Conservation (phyloP, 768 basidiomycete genomes). For the Crepidotus variabilis region DNA sequence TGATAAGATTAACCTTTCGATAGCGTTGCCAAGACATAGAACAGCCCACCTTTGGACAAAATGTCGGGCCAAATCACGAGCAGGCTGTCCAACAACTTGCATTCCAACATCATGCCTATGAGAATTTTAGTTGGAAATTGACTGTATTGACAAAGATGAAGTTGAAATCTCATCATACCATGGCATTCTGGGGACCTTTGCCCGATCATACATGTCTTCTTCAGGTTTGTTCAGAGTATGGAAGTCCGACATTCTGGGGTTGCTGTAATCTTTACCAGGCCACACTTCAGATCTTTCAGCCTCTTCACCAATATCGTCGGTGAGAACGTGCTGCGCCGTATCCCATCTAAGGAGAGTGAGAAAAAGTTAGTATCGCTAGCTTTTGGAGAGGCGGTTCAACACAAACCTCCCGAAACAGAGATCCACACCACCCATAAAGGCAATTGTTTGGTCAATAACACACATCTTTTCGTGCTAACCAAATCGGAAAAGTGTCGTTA, state of each 20-base stretch:
- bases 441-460: constrained; percentile 95
- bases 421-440: constrained; percentile 97
- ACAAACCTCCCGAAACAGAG: constrained; percentile 81
- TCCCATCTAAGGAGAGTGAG: constrained; percentile 71
- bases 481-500: neutral
- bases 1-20: neutral
- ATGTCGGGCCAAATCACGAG: constrained; percentile 90
- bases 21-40: constrained; percentile 1
- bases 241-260: constrained; percentile 85
- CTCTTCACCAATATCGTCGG: constrained; percentile 71
- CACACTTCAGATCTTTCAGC: constrained; percentile 71
- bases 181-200: constrained; percentile 90
- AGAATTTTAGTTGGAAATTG: neutral
- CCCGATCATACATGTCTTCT: constrained; percentile 93
- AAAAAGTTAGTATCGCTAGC: constrained; percentile 3
- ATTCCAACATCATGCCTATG: constrained; percentile 93
- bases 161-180: constrained; percentile 52
- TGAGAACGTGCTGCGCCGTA: constrained; percentile 87
- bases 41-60: constrained; percentile 77
- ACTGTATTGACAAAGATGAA: neutral
- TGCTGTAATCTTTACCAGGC: constrained; percentile 96
- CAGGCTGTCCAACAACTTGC: constrained; percentile 96
- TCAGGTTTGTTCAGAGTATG: constrained; percentile 82
- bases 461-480: constrained; percentile 94
- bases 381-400: neutral